These are phyloP conservation scores for Phytophthora fragariae DNA, from an alignment of 352 stramenopile species.

Conservation along the genomic window DNA sequence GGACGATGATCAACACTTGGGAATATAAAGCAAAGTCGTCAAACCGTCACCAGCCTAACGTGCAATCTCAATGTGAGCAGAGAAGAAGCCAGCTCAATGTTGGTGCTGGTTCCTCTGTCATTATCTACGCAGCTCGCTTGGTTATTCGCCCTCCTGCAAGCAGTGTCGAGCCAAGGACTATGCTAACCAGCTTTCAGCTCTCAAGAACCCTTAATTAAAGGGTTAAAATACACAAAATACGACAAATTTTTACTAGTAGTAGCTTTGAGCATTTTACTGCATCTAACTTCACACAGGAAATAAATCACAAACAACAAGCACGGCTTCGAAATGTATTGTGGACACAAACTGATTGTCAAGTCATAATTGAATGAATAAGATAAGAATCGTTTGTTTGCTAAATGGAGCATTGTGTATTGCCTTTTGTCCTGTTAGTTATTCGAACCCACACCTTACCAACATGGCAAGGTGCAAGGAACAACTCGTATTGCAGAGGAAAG, in stretches of 20 bases:
- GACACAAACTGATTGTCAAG: neutral
- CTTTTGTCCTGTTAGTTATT: conserved; percentile 56
- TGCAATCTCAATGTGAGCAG: conserved; percentile 33
- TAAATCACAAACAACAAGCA: too few species aligned
- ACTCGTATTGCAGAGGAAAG: conserved; percentile 37
- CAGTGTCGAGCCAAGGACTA: too few species aligned
- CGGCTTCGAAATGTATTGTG: too few species aligned
- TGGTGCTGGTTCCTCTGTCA: conserved; percentile 15
- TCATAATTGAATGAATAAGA: too few species aligned
- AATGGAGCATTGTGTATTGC: conserved; percentile 49
- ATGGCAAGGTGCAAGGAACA: conserved; percentile 31
- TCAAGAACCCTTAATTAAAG: too few species aligned
- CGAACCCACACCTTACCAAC: conserved; percentile 26
- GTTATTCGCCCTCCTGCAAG: too few species aligned
- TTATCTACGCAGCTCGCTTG: conserved; percentile 2
- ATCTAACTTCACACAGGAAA: too few species aligned
- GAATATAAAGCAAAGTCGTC: conserved; percentile 32
- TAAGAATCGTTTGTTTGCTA: conserved; percentile 38
- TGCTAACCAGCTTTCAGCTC: too few species aligned
- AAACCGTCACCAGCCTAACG: conserved; percentile 35
- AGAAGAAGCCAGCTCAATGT: conserved; percentile 32
- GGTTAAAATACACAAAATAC: too few species aligned
- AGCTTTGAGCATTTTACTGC: too few species aligned
- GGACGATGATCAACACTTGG: conserved; percentile 46
- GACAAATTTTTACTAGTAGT: too few species aligned